A percentile compares a stretch with the other conserved stretches of the same genome.
Evolutionary conservation across 176 grass and related monocot species (phyloP).

Genomic region (Avena atlantica): DNA sequence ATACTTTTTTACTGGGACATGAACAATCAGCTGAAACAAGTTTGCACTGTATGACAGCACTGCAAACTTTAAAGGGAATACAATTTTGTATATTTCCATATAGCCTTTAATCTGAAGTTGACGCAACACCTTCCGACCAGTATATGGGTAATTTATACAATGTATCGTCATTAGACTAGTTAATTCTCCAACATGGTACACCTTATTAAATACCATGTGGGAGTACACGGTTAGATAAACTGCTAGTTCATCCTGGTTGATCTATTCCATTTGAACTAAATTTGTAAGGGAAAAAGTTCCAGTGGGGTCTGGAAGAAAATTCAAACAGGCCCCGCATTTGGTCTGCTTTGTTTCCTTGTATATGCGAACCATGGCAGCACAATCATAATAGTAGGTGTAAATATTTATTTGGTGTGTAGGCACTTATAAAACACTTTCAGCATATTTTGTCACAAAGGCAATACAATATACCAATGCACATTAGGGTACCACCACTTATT

Average conservation of each 20-base stretch:
- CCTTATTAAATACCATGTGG: constrained; percentile 13
- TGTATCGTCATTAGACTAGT: neutral
- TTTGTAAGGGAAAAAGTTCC: neutral
- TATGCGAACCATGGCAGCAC: neutral
- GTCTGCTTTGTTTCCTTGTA: neutral
- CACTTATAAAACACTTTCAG: constrained; percentile 8
- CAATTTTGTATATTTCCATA: constrained; percentile 5
- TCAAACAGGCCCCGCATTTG: neutral
- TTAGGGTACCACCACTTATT: neutral
- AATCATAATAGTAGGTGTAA: constrained; percentile 18
- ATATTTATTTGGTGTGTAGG: neutral
- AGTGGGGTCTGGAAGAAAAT: neutral
- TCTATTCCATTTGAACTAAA: constrained; percentile 4
- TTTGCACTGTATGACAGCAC: constrained; percentile 9
- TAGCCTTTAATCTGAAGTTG: neutral
- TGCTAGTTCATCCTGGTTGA: constrained; percentile 3
- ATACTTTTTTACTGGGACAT: neutral
- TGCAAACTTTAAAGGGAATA: constrained; percentile 24
- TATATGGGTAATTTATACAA: neutral
- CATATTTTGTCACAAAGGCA: constrained; percentile 17
- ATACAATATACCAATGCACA: neutral
- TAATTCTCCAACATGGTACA: constrained; percentile 34
- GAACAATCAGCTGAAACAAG: constrained; percentile 31
- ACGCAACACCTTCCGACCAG: neutral
- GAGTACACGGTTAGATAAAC: constrained; percentile 7